Base-by-base conservation (phyloP, 2,329 filamentous ascomycete genomes). In the Penicillium psychrosexuale region DNA sequence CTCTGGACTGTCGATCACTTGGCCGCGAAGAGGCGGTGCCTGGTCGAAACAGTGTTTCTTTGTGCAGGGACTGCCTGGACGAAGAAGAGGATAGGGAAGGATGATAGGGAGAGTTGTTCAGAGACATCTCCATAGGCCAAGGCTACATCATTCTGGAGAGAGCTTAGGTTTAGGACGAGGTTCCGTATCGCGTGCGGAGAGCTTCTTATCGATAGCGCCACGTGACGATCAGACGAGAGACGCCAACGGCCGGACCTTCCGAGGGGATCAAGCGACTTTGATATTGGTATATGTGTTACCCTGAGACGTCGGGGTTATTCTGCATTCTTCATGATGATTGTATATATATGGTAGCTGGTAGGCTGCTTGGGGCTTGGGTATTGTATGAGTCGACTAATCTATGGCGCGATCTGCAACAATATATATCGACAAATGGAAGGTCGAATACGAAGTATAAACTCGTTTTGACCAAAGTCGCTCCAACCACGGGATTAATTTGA, bases 71-170 rank as follows among this genome's bases (percentile, higher is more conserved):
- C 28, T 70, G 68, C 22, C 61, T 64, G 34, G 67, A 66, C n/a
- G 68, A 63, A 3, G 69, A 68, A 8, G 69, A 66, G 17, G 71
- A 68, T 17, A 65, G 53, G 15, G 62, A 39, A 30, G 49, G 34
- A 9, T 53, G 49, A 24, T 47, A 31, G 24, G 60, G 59, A 11
- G 56, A 53, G 19, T 62, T 63, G 46, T 66, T 62, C 51, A 71
- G 58, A 66, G 72, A 73, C 72, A 75, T 75, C 47, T 66, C 65
- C 60, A 56, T 60, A 52, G 47, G 39, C 51, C 42, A 30, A 52
- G 45, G 57, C 66, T 73, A 71, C 70, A 72, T 72, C 54, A 56
- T 67, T 46, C 51, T 44, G 36, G 44, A 56, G 50, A 36, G 27
- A 43, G 19, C 37, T 44, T 34, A 15, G 22, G 48, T 50, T 50